Base-by-base conservation (phyloP, 2,329 filamentous ascomycete species). In the Fusarium drepaniforme region DNA sequence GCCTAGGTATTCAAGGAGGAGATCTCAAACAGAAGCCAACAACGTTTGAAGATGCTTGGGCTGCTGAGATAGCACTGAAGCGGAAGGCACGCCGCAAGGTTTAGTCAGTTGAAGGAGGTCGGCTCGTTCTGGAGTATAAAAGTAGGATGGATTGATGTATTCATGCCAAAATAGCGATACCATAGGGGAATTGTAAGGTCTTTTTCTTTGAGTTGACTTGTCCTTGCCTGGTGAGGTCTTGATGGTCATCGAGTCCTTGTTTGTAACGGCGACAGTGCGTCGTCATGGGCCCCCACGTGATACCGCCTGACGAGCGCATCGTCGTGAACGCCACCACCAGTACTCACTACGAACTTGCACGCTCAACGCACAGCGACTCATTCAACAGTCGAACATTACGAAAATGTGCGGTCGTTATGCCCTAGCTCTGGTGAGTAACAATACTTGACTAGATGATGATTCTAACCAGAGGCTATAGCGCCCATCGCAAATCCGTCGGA, bases 401-500 rank as follows among this genome's bases (percentile, higher is more conserved):
- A 33, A 18, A 4, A 85, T 85, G 83, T 85, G 83, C 67, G 83
- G 83, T 23, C 78, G 83, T 59, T 85, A 85, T 71, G 80, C 79
- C 4, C 71, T 83, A 42, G 78, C 80, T 13, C 71, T 84, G 68
- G 83, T 84, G 74, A 67, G 81, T 73, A 11, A 5, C 3, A 15
- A 2, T 12, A 11, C 23, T 35, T 21, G 7, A 12, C 30, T n/a
- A 8, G 18, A 8, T n/a, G 13, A 30, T 38, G 23, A 4, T 9
- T 12, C 62, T 68, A 44, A 69, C 38, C 21, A 13, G 8, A 18
- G n/a, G 37, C 49, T 37, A 5, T 77, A 97, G 94, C 90, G 94
- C 72, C 92, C 94, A 40, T 93, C 92, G 28, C 93, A 95, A 81
- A 89, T 98, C 68, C 92, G 93, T 63, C 89, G 88, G 66, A 91